Percentiles rank a stretch among this genome's conserved stretches.
Evolutionary conservation across 768 basidiomycete genomes (phyloP).

Genomic region (Lepiota subincarnata): DNA sequence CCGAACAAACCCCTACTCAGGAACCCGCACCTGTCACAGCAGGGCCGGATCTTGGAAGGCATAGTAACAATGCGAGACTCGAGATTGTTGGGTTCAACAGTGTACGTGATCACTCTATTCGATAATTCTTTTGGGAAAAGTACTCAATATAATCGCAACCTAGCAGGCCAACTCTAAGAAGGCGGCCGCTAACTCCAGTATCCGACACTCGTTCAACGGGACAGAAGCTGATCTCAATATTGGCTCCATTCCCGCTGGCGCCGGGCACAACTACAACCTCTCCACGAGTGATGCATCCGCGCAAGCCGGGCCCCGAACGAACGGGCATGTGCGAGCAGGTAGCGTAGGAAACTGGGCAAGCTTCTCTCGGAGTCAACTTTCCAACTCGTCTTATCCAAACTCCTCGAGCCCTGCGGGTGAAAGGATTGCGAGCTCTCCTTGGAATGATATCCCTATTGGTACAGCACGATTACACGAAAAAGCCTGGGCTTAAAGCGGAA

Average conservation of each 20-base stretch:
- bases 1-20: constrained; percentile 56
- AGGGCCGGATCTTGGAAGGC: constrained; percentile 80
- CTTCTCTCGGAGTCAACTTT: constrained; percentile 51
- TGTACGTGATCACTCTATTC: constrained; percentile 34
- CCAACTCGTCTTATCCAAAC: constrained; percentile 46
- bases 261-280: constrained; percentile 29
- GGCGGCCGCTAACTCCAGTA: constrained; percentile 44
- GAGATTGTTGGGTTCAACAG: constrained; percentile 74
- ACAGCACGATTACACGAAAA: constrained; percentile 48
- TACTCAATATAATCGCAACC: constrained; percentile 12
- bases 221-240: constrained; percentile 62
- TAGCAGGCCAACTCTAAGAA: constrained; percentile 42
- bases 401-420: constrained; percentile 53
- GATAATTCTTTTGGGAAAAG: neutral
- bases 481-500: constrained; percentile 47
- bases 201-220: constrained; percentile 75
- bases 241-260: constrained; percentile 49
- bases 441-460: constrained; percentile 53
- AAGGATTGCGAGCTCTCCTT: constrained; percentile 51
- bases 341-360: constrained; percentile 80
- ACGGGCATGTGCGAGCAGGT: constrained; percentile 71
- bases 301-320: constrained; percentile 36
- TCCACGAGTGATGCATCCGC: constrained; percentile 13
- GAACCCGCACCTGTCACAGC: constrained; percentile 82
- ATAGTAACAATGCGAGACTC: constrained; percentile 61